phyloP scores from a whole-genome alignment of 768 basidiomycete species.

The Termitomyces sp. region DNA sequence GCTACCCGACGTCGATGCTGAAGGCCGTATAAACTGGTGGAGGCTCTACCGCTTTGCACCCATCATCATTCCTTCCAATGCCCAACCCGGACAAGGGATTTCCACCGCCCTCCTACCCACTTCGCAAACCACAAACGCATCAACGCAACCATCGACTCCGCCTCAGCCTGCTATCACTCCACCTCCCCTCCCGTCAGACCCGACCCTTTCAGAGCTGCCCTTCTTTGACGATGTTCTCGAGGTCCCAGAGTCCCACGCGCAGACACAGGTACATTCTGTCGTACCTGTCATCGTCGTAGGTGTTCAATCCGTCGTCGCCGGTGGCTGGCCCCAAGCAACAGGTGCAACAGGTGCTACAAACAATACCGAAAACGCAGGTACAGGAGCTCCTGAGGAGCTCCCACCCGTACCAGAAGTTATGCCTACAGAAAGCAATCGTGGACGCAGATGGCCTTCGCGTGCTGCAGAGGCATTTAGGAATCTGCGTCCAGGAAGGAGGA shows the following conservation, averaged over 20 bases:
- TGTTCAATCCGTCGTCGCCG: slow-evolving; percentile 68
- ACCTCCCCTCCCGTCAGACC: slow-evolving; percentile 6
- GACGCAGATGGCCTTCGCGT: slow-evolving; percentile 49
- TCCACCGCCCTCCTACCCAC: slow-evolving; percentile 14
- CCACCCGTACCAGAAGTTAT: background rate
- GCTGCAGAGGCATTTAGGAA: slow-evolving; percentile 60
- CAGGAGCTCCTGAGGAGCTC: background rate
- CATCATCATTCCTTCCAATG: slow-evolving; percentile 34
- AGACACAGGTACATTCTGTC: slow-evolving; percentile 34
- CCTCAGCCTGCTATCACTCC: background rate
- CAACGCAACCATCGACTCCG: slow-evolving; percentile 11
- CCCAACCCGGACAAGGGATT: slow-evolving; percentile 5
- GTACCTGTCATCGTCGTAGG: slow-evolving; percentile 84
- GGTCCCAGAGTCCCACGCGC: background rate
- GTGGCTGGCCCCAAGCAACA: slow-evolving; percentile 29
- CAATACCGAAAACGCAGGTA: background rate
- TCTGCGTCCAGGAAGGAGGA: slow-evolving; percentile 35
- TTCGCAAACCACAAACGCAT: slow-evolving; percentile 11
- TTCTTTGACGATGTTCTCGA: slow-evolving; percentile 9
- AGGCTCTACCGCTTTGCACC: slow-evolving; percentile 78
- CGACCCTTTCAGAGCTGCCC: slow-evolving; percentile 16
- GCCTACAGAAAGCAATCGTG: background rate
- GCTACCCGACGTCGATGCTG: slow-evolving; percentile 14
- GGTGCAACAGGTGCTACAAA: background rate
- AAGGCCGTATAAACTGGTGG: slow-evolving; percentile 72